A percentile compares a stretch with the other conserved stretches of the same genome.
These are phyloP conservation scores for Lenwebbia sp. DNA, from an alignment of 345 rosid species.

Conservation along the genomic window DNA sequence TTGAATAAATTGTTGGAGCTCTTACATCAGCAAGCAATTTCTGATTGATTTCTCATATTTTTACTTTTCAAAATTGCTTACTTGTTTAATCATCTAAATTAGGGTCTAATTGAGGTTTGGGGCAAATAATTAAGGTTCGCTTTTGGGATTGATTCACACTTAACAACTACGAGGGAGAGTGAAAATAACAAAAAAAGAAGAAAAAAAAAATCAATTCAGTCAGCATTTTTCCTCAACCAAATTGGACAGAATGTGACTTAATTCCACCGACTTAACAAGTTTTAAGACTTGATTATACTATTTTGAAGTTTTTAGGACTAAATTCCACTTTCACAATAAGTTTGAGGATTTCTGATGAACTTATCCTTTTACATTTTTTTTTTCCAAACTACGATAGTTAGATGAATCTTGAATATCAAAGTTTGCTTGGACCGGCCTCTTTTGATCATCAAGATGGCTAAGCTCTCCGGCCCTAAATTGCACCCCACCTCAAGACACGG, in stretches of 20 bases:
- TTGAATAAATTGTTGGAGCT: too few species aligned
- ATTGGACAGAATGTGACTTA: fast-evolving
- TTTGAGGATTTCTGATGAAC: background rate
- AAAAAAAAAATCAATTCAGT: background rate
- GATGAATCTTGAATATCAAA: background rate
- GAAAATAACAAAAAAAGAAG: background rate
- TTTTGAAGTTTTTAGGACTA: too few species aligned
- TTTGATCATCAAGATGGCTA: background rate
- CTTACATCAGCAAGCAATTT: too few species aligned
- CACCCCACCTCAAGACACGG: background rate
- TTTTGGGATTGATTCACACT: background rate
- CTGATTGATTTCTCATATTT: too few species aligned
- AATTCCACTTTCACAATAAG: fast-evolving
- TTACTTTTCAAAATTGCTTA: too few species aligned
- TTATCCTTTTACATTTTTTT: background rate
- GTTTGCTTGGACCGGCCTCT: background rate
- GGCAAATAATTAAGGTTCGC: background rate
- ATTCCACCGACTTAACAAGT: fast-evolving
- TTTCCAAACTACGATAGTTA: too few species aligned
- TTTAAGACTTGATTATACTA: background rate
- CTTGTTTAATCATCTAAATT: background rate
- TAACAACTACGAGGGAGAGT: fast-evolving
- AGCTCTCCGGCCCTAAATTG: background rate
- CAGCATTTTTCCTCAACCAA: background rate
- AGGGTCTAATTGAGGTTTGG: background rate